Evolutionary conservation across 2,329 filamentous ascomycete genomes (phyloP), one percentile per base, ranked within the genome.

Genomic region (Aspergillus thermomutatus): DNA sequence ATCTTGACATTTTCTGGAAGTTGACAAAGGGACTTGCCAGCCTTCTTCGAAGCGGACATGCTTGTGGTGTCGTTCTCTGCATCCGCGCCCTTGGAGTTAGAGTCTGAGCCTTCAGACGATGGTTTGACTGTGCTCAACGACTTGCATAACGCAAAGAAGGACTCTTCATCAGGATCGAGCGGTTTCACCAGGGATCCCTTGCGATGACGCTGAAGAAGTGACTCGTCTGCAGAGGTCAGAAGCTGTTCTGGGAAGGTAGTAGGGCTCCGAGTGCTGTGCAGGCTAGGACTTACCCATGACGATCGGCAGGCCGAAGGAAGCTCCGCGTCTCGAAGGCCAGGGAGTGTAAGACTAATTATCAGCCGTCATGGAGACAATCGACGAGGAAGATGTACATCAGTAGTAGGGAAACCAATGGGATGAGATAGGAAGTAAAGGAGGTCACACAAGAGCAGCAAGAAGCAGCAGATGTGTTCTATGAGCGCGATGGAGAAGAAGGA

Each of bases 1-100:
- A 57, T 56, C 50, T 61, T 58, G 43, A 60, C 45, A 8, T 59
- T 21, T 10, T 63, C 40, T 5, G 66, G 66, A n/a, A 68, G 55
- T 28, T 66, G 56, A 8, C 65, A 41, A 34, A 67, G 61, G 0
- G 60, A 62, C 21, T 48, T 46, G 23, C 37, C 34, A 3, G 25
- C 37, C 14, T 25, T 55, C 10, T 25, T 11, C 26, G 37, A 10
- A 41, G 27, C 14, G 3, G 49, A 47, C n/a, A 23, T 19, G 19
- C 7, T 17, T 25, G 23, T 14, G 19, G 17, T 27, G 21, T 45
- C 40, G 3, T 41, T 31, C 25, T 45, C 43, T 23, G 43, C 9
- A 21, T 21, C 31, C 17, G 45, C 10, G 10, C 26, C 34, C 9
- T 8, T 37, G 31, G 25, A 28, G 10, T 10, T 17, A 26, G 37